Evolutionary conservation across 106 monocot species (phyloP).

Genomic region (Apostasia shenzhenica): DNA sequence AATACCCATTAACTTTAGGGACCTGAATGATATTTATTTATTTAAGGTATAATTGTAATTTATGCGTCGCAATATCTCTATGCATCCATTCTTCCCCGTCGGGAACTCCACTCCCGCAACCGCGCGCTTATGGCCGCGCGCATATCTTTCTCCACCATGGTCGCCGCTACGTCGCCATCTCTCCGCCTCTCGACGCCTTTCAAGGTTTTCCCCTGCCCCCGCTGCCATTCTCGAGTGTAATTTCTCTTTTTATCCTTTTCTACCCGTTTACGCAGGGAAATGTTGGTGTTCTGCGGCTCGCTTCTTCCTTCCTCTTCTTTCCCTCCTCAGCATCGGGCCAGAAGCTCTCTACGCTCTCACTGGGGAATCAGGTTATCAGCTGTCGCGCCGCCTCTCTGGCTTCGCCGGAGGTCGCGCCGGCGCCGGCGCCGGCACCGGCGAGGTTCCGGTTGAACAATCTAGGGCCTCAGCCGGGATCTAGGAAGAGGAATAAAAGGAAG

Average conservation of each 20-base stretch:
- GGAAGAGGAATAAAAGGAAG: constrained; percentile 72
- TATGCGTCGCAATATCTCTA: no score
- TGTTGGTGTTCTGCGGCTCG: background rate
- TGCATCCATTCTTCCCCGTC: no score
- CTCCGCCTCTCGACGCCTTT: background rate
- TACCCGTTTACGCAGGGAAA: background rate
- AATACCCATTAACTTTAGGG: no score
- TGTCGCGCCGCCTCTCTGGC: background rate
- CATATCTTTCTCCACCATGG: background rate
- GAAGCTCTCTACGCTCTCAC: background rate
- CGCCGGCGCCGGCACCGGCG: background rate
- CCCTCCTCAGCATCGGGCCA: background rate
- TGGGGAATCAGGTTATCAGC: background rate
- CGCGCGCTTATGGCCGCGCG: background rate
- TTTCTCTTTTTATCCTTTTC: background rate
- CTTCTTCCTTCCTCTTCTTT: background rate
- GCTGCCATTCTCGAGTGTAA: background rate
- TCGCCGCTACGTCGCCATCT: background rate
- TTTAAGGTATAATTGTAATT: no score
- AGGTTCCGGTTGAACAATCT: constrained; percentile 82
- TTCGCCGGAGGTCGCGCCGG: background rate
- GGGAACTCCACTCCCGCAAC: background rate
- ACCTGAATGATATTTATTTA: no score
- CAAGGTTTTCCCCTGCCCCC: background rate
- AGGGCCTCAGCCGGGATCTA: constrained; percentile 82